Base-by-base conservation (phyloP, 345 rosid species). In the Gossypium herbaceum region DNA sequence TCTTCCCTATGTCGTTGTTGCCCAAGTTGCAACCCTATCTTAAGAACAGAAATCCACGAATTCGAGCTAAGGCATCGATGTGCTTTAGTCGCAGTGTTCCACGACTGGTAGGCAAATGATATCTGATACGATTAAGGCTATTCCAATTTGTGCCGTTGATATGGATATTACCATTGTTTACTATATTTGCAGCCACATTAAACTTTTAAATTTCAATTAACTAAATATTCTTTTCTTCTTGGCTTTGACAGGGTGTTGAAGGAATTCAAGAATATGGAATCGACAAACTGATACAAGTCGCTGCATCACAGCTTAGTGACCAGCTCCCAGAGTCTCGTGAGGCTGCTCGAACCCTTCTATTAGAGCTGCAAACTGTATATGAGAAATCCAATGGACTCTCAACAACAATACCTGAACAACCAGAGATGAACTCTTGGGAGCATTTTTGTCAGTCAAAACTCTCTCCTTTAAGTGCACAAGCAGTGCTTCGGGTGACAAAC, bases 291-390 rank as follows among this genome's bases (percentile, higher is more conserved):
- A 84, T 92, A 66, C 90, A 87, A 81, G 86, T 88, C 27, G 97
- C 93, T 52, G 93, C 97, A 16, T 88, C 94, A 51, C 97, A 94
- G 80, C 97, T 94, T 27, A 92, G 92, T 17, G 98, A 94, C 82
- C 90, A 92, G 77, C 98, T 94, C 81, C 98, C 97, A 12, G 97
- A 87, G 79, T 94, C 98, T 17, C 89, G 98, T 72, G 98, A 92
- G 82, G 98, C 97, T 80, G 98, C 98, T 65, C 86, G 98, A 34
- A 73, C 88, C 19, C 94, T 90, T 78, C 93, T 94, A 20, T 73
- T 90, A 84, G 93, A 92, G 80, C 86, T 94, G 78, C 94, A 92
- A 81, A 80, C 83, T 48, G 93, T 85, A 10, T 92, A 88, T 25
- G 90, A 87, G 81, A 88, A 91, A 79, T 87, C 88, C 25, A 80